Evolutionary conservation across 257 asterid genomes (phyloP), one percentile per base, ranked within the genome.

Genomic region (Orobanche coerulescens): DNA sequence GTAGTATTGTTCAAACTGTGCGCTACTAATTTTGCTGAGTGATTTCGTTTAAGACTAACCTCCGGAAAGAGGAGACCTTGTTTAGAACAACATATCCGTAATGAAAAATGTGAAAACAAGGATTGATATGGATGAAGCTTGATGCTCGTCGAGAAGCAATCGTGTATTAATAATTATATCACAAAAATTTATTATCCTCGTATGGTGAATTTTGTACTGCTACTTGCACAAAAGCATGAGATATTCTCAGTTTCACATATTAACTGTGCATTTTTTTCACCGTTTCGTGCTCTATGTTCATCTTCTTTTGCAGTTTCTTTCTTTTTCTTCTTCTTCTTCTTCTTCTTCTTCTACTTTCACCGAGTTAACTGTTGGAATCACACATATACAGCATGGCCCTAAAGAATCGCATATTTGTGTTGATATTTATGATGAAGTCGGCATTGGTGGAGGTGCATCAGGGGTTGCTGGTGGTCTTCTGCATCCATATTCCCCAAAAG

Each of bases 401-500:
- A 74, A 73, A 73, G 95, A 86, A 61, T 61, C 79, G 36, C 76
- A 66, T 61, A 24, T 93, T 52, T 77, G 71, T 71, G 78, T 93
- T 65, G 96, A 93, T 73, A 64, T 93, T 48, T 93, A 84, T 65
- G 95, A 93, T 77, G 97, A 86, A 74, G 82, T 74, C 62, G 99
- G 96, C 22, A 63, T 89, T 42, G 99, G 99, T 31, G 99, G 99
- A 56, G 99, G 99, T 65, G 99, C 97, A 24, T 93, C 99, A 58
- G 99, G 99, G 58, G 83, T 93, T 67, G 90, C 97, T 73, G 99
- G 96, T 37, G 97, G 99, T 30, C 97, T 93, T 61, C 83, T 93
- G 62, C 96, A 93, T 75, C 99, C 99, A 2, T 93, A 93, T 68
- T 84, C 97, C 31, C 97, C 99, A 8, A 93, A 89, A 84, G 96